Evolutionary conservation across 2,329 filamentous ascomycete genomes (phyloP).

Genomic region (Pleoardoris graminearum): DNA sequence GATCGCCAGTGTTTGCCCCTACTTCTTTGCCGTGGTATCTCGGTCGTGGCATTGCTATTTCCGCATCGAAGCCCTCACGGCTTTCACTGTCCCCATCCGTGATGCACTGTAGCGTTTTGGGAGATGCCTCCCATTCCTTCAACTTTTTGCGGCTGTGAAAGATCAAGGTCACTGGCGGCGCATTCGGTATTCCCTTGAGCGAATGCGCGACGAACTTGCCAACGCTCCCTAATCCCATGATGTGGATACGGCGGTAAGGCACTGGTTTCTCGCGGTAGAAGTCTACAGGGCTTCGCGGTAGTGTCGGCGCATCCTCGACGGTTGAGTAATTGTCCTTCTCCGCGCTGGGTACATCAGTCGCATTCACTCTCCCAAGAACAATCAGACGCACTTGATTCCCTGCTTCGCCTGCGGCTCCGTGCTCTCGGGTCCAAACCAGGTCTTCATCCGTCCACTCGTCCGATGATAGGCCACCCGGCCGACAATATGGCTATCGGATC

Average conservation of each 20-base stretch:
- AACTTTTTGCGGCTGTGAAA: slow-evolving; percentile 61
- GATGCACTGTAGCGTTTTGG: slow-evolving; percentile 51
- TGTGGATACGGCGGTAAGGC: slow-evolving; percentile 53
- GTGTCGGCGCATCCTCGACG: background rate
- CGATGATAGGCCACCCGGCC: slow-evolving; percentile 50
- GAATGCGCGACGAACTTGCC: slow-evolving; percentile 78
- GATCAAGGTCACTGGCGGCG: slow-evolving; percentile 79
- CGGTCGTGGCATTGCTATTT: slow-evolving; percentile 44
- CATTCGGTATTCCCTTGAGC: slow-evolving; percentile 62
- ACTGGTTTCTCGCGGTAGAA: slow-evolving; percentile 40
- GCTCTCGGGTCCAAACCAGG: slow-evolving; percentile 23
- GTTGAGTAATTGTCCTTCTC: slow-evolving; percentile 18
- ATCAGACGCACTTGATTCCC: slow-evolving; percentile 15
- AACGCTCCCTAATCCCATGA: slow-evolving; percentile 80
- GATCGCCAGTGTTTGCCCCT: background rate
- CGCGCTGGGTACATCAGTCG: slow-evolving; percentile 20
- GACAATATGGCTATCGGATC: slow-evolving; percentile 45
- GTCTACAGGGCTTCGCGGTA: slow-evolving; percentile 22
- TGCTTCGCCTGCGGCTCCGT: slow-evolving; percentile 18
- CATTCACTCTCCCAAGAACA: background rate
- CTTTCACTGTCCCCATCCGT: slow-evolving; percentile 48
- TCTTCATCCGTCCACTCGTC: slow-evolving; percentile 23
- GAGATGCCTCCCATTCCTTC: slow-evolving; percentile 52
- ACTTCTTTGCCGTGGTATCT: slow-evolving; percentile 46
- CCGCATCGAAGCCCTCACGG: slow-evolving; percentile 51